Evolutionary conservation across 176 grass and related monocot species (phyloP).

Genomic region (Zea luxurians): DNA sequence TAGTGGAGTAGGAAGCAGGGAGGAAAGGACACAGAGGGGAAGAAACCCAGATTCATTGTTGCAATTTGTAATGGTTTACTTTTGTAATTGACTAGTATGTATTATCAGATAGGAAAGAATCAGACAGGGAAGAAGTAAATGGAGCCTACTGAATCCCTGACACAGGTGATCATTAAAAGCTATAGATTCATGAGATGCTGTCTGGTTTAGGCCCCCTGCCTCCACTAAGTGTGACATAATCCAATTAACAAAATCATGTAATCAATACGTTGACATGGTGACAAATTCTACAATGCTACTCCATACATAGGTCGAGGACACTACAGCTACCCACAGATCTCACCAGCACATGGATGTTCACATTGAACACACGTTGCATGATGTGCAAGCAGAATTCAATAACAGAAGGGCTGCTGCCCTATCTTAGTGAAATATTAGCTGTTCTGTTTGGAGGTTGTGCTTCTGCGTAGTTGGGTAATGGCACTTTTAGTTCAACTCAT

Average conservation of each 20-base stretch:
- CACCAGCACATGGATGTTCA: slow-evolving; percentile 29
- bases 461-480: slow-evolving; percentile 16
- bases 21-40: slow-evolving; percentile 20
- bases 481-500: slow-evolving; percentile 18
- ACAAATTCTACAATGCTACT: neutral
- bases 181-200: neutral
- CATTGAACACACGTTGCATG: slow-evolving; percentile 23
- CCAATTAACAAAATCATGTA: slow-evolving; percentile 23
- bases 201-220: neutral
- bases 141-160: neutral
- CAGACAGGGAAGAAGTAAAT: slow-evolving; percentile 30
- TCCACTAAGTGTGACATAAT: slow-evolving; percentile 34
- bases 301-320: slow-evolving; percentile 6
- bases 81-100: neutral
- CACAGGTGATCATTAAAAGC: neutral
- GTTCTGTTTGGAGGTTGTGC: slow-evolving; percentile 21
- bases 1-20: slow-evolving; percentile 25
- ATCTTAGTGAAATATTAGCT: slow-evolving; percentile 29
- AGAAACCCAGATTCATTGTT: slow-evolving; percentile 24
- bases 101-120: neutral
- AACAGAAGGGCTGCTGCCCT: neutral
- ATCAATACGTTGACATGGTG: slow-evolving; percentile 26
- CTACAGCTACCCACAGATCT: slow-evolving; percentile 33
- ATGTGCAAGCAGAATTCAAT: slow-evolving; percentile 12
- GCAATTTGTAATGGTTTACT: slow-evolving; percentile 26